A percentile compares a stretch with the other conserved stretches of the same genome.
These are phyloP conservation scores for Gossypium mustelinum DNA, from an alignment of 345 rosid genomes.

Conservation along the genomic window DNA sequence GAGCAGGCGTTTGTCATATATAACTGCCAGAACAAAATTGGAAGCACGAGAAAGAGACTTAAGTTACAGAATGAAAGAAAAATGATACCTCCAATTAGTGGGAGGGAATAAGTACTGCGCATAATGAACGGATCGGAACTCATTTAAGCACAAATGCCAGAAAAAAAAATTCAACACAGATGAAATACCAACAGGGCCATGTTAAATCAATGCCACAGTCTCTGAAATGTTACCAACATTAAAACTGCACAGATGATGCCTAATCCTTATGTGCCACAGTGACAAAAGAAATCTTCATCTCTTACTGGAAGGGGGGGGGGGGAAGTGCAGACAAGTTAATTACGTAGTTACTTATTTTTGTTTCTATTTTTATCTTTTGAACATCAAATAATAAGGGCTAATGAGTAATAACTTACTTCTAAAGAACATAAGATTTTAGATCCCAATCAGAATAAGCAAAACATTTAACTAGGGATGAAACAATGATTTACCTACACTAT, in stretches of 20 bases:
- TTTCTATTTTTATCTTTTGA: background rate
- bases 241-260: background rate
- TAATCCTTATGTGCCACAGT: background rate
- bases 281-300: background rate
- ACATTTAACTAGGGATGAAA: background rate
- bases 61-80: background rate
- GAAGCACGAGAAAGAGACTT: background rate
- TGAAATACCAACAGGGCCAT: background rate
- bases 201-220: background rate
- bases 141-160: background rate
- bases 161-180: background rate
- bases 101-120: background rate
- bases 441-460: background rate
- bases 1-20: conserved; percentile 48
- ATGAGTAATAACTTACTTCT: background rate
- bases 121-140: background rate
- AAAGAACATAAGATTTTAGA: background rate
- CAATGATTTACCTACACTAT: conserved; percentile 46
- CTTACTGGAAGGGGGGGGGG: background rate
- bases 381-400: background rate
- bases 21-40: conserved; percentile 33
- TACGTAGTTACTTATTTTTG: background rate
- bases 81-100: background rate
- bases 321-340: background rate
- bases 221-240: background rate